A percentile compares a stretch with the other conserved stretches of the same genome.
Evolutionary conservation across 768 basidiomycete species (phyloP).

Genomic region (Lactarius indigo): DNA sequence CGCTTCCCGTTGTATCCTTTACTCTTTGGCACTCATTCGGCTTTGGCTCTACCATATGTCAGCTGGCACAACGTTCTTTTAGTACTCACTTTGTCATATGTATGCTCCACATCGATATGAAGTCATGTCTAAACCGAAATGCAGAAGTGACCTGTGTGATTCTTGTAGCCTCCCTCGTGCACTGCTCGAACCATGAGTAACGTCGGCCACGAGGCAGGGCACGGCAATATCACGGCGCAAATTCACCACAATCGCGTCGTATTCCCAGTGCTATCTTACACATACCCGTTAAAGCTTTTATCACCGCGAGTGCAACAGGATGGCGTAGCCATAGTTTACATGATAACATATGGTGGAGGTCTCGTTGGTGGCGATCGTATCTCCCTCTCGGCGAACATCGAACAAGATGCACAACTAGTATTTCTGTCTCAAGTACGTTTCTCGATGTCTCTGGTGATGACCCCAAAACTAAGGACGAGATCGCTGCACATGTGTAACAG

Average conservation of each 20-base stretch:
- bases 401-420: constrained; percentile 54
- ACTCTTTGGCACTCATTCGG: constrained; percentile 6
- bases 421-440: constrained; percentile 75
- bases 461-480: neutral
- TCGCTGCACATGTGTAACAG: constrained; percentile 37
- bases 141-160: neutral
- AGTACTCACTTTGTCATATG: constrained; percentile 19
- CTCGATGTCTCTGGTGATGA: neutral
- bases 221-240: constrained; percentile 55
- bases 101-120: constrained; percentile 18
- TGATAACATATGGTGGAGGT: constrained; percentile 88
- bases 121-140: constrained; percentile 2
- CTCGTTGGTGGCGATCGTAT: constrained; percentile 84
- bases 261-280: constrained; percentile 71
- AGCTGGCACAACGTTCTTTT: constrained; percentile 13
- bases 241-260: constrained; percentile 52
- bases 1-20: constrained; percentile 9
- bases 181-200: constrained; percentile 9
- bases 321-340: constrained; percentile 66
- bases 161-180: neutral
- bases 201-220: constrained; percentile 36
- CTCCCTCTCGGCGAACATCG: constrained; percentile 57
- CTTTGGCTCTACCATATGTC: constrained; percentile 14
- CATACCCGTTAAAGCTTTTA: constrained; percentile 86
- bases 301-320: constrained; percentile 56